Conservation (phyloP, 2,329 filamentous ascomycete genomes). For the Penicillium sp. region DNA sequence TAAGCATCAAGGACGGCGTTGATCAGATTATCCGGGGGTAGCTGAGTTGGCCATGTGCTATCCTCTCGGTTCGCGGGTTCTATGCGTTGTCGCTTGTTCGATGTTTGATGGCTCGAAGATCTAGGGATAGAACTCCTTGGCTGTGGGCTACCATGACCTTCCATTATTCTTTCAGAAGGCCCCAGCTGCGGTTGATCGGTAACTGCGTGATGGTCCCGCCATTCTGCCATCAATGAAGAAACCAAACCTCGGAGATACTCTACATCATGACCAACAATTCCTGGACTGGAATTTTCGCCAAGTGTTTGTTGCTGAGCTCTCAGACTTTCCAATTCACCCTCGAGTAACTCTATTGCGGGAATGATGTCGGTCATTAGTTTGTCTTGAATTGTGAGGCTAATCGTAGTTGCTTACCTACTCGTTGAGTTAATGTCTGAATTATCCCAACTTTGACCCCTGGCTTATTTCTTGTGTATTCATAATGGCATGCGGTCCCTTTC, state of each 20-base stretch:
- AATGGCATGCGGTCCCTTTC: conserved; percentile 6
- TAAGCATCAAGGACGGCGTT: conserved; percentile 42
- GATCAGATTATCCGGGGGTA: conserved; percentile 20
- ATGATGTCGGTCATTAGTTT: neutral
- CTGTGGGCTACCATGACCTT: neutral
- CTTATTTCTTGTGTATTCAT: conserved; percentile 6
- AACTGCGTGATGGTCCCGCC: neutral
- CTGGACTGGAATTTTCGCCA: neutral
- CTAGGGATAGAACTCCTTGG: neutral
- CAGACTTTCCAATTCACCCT: neutral
- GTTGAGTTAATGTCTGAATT: conserved; percentile 9
- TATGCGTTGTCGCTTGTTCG: neutral
- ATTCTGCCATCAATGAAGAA: neutral
- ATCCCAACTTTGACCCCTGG: conserved; percentile 11
- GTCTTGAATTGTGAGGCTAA: neutral
- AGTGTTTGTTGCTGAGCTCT: neutral
- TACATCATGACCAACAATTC: neutral
- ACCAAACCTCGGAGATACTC: neutral
- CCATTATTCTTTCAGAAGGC: neutral
- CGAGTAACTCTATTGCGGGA: neutral
- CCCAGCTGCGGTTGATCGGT: neutral
- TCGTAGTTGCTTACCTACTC: conserved; percentile 2
- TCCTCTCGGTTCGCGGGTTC: neutral
- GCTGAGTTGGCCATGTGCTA: neutral
- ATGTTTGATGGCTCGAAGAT: neutral